phyloP scores from a whole-genome alignment of 1,139 yeast species.

The Kodamaea derodonti region DNA sequence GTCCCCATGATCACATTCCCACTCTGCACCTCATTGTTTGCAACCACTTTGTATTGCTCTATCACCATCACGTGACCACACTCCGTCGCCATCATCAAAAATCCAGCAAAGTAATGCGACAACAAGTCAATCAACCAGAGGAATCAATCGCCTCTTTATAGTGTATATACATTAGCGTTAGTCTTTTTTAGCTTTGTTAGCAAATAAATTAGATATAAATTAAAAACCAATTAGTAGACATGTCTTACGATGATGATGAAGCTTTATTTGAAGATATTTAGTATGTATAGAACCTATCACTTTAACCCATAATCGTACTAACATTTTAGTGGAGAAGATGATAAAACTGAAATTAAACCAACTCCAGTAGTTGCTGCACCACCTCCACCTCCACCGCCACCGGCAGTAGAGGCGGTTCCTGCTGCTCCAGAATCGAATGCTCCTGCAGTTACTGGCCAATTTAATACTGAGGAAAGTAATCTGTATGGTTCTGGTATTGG shows the following conservation, averaged over 20 bases:
- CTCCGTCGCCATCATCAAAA: too few species aligned
- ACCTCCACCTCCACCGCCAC: slow-evolving; percentile 15
- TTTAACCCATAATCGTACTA: slow-evolving; percentile 52
- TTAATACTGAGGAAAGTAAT: not conserved
- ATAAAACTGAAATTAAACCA: slow-evolving; percentile 6
- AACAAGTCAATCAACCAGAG: not conserved
- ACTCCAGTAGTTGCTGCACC: slow-evolving; percentile 9
- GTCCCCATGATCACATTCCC: too few species aligned
- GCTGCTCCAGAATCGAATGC: slow-evolving; percentile 3
- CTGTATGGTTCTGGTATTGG: slow-evolving; percentile 1
- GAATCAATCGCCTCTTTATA: not conserved
- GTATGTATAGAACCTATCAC: slow-evolving; percentile 66
- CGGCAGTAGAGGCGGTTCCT: slow-evolving; percentile 10
- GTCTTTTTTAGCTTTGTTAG: slow-evolving; percentile 2
- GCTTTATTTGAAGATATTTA: slow-evolving; percentile 78
- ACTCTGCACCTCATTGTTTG: too few species aligned
- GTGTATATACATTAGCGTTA: not conserved
- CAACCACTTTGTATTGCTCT: too few species aligned
- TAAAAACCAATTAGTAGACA: slow-evolving; percentile 12
- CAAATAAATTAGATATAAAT: slow-evolving; percentile 11
- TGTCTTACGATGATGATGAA: slow-evolving; percentile 83
- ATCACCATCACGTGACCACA: too few species aligned
- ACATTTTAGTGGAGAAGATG: slow-evolving; percentile 15
- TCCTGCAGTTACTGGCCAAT: not conserved
- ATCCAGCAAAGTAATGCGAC: not conserved